A percentile compares a stretch with the other conserved stretches of the same genome.
phyloP scores from a whole-genome alignment of 495 filamentous ascomycete species.

The Podospora anserina region DNA sequence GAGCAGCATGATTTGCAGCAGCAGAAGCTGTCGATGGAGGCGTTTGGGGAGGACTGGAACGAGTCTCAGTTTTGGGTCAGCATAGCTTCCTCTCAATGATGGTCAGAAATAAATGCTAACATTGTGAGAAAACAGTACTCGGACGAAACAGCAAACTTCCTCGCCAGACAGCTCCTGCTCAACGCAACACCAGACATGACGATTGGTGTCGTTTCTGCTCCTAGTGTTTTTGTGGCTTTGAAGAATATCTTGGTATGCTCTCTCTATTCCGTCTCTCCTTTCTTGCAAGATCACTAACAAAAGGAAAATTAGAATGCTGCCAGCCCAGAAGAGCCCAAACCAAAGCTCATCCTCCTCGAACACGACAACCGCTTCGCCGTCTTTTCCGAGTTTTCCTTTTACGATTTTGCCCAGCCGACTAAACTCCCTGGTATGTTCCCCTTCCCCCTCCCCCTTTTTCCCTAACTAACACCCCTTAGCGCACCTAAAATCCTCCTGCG shows the following conservation, averaged over 20 bases:
- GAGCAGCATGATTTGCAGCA: slow-evolving; percentile 30
- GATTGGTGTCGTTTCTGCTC: slow-evolving; percentile 69
- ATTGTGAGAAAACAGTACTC: slow-evolving; percentile 53
- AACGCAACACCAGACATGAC: slow-evolving; percentile 50
- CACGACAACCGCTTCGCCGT: slow-evolving; percentile 68
- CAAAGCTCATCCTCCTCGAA: slow-evolving; percentile 62
- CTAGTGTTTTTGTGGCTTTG: slow-evolving; percentile 71
- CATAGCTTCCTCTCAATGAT: not conserved
- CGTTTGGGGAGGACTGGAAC: slow-evolving; percentile 79
- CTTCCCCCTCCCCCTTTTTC: not conserved
- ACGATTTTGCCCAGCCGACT: slow-evolving; percentile 67
- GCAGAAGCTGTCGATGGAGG: slow-evolving; percentile 59
- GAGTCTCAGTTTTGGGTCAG: slow-evolving; percentile 74
- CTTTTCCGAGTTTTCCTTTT: slow-evolving; percentile 66
- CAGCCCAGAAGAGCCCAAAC: slow-evolving; percentile 36
- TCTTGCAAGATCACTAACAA: slow-evolving; percentile 9
- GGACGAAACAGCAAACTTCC: slow-evolving; percentile 59
- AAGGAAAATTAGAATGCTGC: slow-evolving; percentile 27
- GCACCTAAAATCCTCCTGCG: slow-evolving; percentile 59
- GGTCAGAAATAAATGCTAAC: not conserved
- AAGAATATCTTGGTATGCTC: slow-evolving; percentile 61
- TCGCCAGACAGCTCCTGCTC: slow-evolving; percentile 61
- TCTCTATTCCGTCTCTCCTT: not conserved
- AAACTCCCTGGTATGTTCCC: slow-evolving; percentile 52
- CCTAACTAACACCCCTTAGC: slow-evolving; percentile 18